Percentiles rank a stretch among this genome's conserved stretches.
These are phyloP conservation scores for Aphelidium insulamus DNA, from an alignment of 371 early-diverging fungal species.

Conservation along the genomic window DNA sequence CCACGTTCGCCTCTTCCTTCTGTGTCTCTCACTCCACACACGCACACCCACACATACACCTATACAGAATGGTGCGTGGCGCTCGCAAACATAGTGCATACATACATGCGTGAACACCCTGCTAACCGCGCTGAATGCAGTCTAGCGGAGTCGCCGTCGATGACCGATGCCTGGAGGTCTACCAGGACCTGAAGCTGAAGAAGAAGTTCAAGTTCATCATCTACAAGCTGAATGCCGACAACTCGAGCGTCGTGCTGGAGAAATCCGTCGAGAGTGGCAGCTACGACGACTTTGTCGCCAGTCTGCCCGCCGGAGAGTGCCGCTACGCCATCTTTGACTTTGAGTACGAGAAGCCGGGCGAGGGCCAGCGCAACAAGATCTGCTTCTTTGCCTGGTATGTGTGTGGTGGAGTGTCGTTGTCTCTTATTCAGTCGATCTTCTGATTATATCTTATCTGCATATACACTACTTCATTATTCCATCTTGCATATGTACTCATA, in stretches of 20 bases:
- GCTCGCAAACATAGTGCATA: too few relatives aligned
- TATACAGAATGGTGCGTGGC: too few relatives aligned
- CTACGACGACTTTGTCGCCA: slow-evolving; percentile 38
- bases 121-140: too few relatives aligned
- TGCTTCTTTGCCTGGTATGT: slow-evolving; percentile 33
- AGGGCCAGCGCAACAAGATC: slow-evolving; percentile 48
- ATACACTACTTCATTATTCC: neutral
- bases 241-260: slow-evolving; percentile 39
- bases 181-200: slow-evolving; percentile 42
- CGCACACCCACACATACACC: too few relatives aligned
- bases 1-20: too few relatives aligned
- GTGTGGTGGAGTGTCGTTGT: neutral
- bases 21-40: too few relatives aligned
- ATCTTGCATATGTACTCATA: neutral
- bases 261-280: slow-evolving; percentile 18
- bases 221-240: slow-evolving; percentile 44
- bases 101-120: too few relatives aligned
- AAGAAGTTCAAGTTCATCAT: slow-evolving; percentile 49
- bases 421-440: too few relatives aligned
- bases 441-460: neutral
- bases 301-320: slow-evolving; percentile 40
- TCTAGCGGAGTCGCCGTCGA: slow-evolving; percentile 44
- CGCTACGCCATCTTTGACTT: slow-evolving; percentile 72
- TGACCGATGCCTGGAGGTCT: slow-evolving; percentile 31
- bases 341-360: slow-evolving; percentile 36